Evolutionary conservation across 140 eudicot species (phyloP).

Genomic region (Bidens hawaiensis): DNA sequence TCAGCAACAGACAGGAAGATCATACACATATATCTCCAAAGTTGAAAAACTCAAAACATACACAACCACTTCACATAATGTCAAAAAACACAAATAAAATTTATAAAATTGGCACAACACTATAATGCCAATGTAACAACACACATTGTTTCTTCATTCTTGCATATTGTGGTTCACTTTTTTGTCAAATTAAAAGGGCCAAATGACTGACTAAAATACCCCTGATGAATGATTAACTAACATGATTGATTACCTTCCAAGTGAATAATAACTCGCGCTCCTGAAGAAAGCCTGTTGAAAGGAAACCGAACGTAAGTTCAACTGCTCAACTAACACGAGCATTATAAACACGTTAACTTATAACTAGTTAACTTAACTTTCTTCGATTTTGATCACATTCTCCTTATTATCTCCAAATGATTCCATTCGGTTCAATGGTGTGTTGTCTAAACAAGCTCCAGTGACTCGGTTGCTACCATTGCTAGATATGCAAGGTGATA

Average conservation of each 20-base stretch:
- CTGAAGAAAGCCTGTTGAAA: slow-evolving; percentile 90
- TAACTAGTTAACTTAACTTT: slow-evolving; percentile 56
- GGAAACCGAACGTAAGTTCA: slow-evolving; percentile 20
- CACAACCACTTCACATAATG: slow-evolving; percentile 12
- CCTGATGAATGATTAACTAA: slow-evolving; percentile 6
- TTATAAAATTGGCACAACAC: neutral
- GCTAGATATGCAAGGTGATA: slow-evolving; percentile 49
- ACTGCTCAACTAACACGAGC: slow-evolving; percentile 7
- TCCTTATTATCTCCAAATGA: slow-evolving; percentile 53
- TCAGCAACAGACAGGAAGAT: slow-evolving; percentile 13
- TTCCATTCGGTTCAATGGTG: slow-evolving; percentile 35
- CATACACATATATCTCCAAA: slow-evolving; percentile 1
- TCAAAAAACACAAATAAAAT: neutral
- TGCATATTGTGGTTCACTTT: slow-evolving; percentile 13
- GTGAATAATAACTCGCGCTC: slow-evolving; percentile 93
- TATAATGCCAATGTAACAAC: neutral
- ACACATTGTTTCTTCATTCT: slow-evolving; percentile 1
- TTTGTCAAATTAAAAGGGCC: slow-evolving; percentile 13
- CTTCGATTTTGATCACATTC: slow-evolving; percentile 72
- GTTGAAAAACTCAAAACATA: neutral
- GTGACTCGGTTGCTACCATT: slow-evolving; percentile 56
- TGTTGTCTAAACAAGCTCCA: slow-evolving; percentile 38
- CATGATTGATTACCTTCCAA: slow-evolving; percentile 47
- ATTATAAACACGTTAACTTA: neutral
- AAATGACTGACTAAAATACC: slow-evolving; percentile 27